Conservation (phyloP, 2,329 filamentous ascomycete genomes). For the Phialophora chinensis region DNA sequence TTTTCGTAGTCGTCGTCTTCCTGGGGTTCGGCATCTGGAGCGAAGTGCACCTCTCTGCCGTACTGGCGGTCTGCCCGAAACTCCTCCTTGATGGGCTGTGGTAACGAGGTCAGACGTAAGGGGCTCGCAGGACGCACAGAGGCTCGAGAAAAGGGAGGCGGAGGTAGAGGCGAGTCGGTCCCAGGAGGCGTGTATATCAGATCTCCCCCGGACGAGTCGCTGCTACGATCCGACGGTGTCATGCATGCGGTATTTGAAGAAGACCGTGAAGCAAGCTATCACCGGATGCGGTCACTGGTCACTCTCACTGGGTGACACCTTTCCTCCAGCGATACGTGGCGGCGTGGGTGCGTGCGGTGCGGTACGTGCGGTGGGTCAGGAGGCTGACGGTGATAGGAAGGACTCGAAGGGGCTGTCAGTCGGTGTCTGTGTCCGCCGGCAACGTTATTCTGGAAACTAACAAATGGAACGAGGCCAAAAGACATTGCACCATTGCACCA, state of each 20-base stretch:
- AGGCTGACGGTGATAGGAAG: conserved; percentile 9
- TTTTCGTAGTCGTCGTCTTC: conserved; percentile 48
- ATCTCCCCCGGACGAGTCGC: conserved; percentile 37
- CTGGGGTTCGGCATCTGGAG: conserved; percentile 43
- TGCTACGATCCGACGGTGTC: conserved; percentile 39
- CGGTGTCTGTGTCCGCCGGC: conserved; percentile 5
- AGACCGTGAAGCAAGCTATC: conserved; percentile 5
- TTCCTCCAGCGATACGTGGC: conserved; percentile 12
- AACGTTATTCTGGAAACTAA: conserved; percentile 8
- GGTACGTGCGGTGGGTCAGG: neutral
- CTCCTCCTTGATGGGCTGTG: conserved; percentile 41
- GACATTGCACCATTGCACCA: conserved; percentile 8
- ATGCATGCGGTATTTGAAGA: conserved; percentile 41
- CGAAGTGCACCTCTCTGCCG: conserved; percentile 24
- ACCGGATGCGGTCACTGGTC: conserved; percentile 20
- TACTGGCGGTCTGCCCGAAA: conserved; percentile 26
- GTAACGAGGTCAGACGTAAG: conserved; percentile 34
- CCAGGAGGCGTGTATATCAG: conserved; percentile 39
- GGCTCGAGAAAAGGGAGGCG: conserved; percentile 13
- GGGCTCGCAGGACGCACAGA: conserved; percentile 32
- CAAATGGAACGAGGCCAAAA: conserved; percentile 7
- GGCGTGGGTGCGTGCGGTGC: neutral
- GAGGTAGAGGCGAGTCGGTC: conserved; percentile 36
- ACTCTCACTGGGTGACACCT: neutral
- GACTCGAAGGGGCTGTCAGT: neutral